Evolutionary conservation across 2,329 filamentous ascomycete genomes (phyloP), one percentile per base, ranked within the genome.

Genomic region (Scleromitrula shiraiana): DNA sequence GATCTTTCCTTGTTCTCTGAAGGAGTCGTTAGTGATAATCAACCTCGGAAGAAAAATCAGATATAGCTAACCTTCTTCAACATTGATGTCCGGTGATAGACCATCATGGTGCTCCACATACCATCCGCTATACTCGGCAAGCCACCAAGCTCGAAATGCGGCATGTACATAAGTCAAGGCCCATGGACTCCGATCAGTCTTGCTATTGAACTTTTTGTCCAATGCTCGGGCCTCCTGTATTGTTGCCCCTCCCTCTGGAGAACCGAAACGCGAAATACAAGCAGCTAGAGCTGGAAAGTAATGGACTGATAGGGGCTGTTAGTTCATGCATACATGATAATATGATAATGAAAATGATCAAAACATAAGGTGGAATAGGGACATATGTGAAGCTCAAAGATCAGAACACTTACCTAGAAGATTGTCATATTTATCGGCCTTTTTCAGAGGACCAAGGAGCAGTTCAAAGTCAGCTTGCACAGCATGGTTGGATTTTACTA

Each of bases 41-140:
- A 10, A 17, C 22, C 27, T 26, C n/a, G 5, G 10, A 20, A 36
- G 2, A 24, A 17, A 15, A 19, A 35, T 22, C 15, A 7, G 9
- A 24, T 32, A 17, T 23, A 17, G 40, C 65, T 60, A 55, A 75
- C 71, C 71, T 64, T 75, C 69, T 55, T 80, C 76, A 12, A 87
- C 59, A 89, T 79, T 47, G 84, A 76, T 40, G 76, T 77, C 36
- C 74, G 72, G 23, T 81, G 71, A 22, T 73, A 77, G 74, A 53
- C 77, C 72, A 27, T 78, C 75, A 17, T 78, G 53, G 39, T 83
- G 78, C 57, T 95, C 88, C 50, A 87, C 75, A 63, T 90, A 95
- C 73, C 88, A 87, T 2, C 88, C 88, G 56, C 87, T 93, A 67
- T 96, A 96, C 61, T 97, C 89, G 26, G 88, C 83, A 39, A 96